Evolutionary conservation across 495 filamentous ascomycete species (phyloP).

Genomic region (Glonium stellatum): DNA sequence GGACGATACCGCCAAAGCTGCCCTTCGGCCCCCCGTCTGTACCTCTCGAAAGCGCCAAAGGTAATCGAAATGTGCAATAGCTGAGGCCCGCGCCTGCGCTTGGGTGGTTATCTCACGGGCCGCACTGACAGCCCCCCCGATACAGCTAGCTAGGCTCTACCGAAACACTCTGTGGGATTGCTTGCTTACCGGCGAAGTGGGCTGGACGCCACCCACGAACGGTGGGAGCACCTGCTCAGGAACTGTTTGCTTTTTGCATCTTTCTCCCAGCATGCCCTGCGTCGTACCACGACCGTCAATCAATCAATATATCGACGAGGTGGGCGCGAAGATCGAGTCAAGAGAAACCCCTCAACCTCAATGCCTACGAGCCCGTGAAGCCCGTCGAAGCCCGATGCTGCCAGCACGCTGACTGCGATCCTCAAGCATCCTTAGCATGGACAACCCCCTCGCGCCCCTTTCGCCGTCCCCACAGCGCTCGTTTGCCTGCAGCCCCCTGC

Average conservation of each 20-base stretch:
- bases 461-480: neutral
- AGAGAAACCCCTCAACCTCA: neutral
- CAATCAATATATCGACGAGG: neutral
- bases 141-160: neutral
- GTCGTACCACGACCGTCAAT: neutral
- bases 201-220: too few species aligned
- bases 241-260: too few species aligned
- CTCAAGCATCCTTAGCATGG: too few species aligned
- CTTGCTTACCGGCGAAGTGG: neutral
- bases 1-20: neutral
- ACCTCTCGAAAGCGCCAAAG: neutral
- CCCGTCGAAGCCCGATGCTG: neutral
- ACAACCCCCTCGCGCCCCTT: neutral
- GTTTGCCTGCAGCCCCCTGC: constrained; percentile 1
- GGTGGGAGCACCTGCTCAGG: too few species aligned
- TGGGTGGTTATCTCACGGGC: neutral
- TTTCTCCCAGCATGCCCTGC: too few species aligned
- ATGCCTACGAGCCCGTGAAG: neutral
- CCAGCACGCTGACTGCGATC: neutral
- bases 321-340: too few species aligned
- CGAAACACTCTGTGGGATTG: neutral
- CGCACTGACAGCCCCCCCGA: neutral
- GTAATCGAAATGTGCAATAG: constrained; percentile 1
- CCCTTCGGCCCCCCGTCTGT: constrained; percentile 2
- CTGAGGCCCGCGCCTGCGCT: neutral